phyloP scores from a whole-genome alignment of 1,284 basidiomycete species.

The Austroboletus rostrupii region DNA sequence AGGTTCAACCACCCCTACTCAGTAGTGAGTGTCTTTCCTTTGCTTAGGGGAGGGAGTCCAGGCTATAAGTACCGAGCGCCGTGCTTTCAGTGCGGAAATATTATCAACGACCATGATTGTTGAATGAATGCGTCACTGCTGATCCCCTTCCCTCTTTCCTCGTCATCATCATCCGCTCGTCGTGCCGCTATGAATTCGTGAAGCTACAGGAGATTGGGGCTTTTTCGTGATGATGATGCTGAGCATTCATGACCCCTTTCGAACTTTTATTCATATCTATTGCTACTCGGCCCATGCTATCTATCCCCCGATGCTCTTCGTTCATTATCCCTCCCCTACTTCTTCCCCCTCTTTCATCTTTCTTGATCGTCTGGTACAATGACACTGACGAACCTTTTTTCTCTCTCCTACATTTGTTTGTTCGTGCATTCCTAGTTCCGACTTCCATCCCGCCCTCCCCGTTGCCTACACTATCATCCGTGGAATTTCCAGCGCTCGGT shows the following conservation, averaged over 20 bases:
- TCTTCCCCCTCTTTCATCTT: constrained; percentile 35
- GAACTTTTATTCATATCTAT: constrained; percentile 6
- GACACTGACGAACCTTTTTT: constrained; percentile 46
- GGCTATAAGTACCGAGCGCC: constrained; percentile 74
- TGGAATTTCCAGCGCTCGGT: constrained; percentile 68
- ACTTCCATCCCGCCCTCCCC: constrained; percentile 45
- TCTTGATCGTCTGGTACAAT: constrained; percentile 38
- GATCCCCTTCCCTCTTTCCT: constrained; percentile 13
- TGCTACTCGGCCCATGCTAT: constrained; percentile 2
- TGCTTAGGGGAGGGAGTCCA: constrained; percentile 65
- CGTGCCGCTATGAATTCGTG: constrained; percentile 26
- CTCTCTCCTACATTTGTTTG: constrained; percentile 34
- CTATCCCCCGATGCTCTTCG: constrained; percentile 7
- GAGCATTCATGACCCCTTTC: constrained; percentile 13
- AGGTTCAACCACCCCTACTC: constrained; percentile 33
- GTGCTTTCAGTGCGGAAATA: constrained; percentile 81
- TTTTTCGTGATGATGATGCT: constrained; percentile 22
- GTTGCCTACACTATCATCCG: constrained; percentile 55
- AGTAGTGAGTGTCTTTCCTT: constrained; percentile 65
- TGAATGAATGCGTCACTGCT: constrained; percentile 28
- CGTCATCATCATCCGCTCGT: constrained; percentile 15
- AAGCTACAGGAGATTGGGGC: constrained; percentile 25
- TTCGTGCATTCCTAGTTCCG: constrained; percentile 35
- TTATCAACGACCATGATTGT: constrained; percentile 59
- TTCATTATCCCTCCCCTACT: constrained; percentile 19